phyloP scores from a whole-genome alignment of 148 eudicot species.

The Vaccinium macrocarpon region DNA sequence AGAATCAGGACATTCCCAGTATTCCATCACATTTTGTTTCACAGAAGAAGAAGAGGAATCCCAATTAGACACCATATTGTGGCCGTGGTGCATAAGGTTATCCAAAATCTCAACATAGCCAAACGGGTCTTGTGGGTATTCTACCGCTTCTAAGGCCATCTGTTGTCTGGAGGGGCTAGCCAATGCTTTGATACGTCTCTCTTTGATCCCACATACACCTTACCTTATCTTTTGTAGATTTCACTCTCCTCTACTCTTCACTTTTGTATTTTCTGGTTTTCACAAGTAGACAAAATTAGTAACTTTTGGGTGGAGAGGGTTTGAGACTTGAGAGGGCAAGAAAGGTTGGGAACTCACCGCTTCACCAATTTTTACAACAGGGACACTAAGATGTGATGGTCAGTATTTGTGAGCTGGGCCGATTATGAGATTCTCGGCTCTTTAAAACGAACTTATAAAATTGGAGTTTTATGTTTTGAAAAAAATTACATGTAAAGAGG shows the following conservation, averaged over 20 bases:
- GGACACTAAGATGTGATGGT: too few species aligned
- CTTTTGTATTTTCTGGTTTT: background rate
- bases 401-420: too few species aligned
- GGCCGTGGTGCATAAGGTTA: background rate
- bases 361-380: background rate
- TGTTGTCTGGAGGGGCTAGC: background rate
- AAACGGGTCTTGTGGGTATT: conserved; percentile 46
- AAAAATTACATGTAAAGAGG: too few species aligned
- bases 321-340: background rate
- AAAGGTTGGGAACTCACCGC: conserved; percentile 8
- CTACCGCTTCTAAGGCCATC: conserved; percentile 53
- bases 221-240: background rate
- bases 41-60: conserved; percentile 22
- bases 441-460: too few species aligned
- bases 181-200: background rate
- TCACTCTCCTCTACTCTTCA: background rate
- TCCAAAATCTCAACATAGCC: conserved; percentile 11
- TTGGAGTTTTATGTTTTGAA: too few species aligned
- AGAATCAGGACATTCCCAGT: conserved; percentile 19
- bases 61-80: background rate
- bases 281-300: background rate
- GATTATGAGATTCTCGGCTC: too few species aligned
- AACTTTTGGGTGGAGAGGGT: background rate
- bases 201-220: conserved; percentile 2
- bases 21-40: conserved; percentile 16